These are phyloP conservation scores for Perkinsela sp. DNA, from an alignment of 208 protist genomes.

Conservation along the genomic window DNA sequence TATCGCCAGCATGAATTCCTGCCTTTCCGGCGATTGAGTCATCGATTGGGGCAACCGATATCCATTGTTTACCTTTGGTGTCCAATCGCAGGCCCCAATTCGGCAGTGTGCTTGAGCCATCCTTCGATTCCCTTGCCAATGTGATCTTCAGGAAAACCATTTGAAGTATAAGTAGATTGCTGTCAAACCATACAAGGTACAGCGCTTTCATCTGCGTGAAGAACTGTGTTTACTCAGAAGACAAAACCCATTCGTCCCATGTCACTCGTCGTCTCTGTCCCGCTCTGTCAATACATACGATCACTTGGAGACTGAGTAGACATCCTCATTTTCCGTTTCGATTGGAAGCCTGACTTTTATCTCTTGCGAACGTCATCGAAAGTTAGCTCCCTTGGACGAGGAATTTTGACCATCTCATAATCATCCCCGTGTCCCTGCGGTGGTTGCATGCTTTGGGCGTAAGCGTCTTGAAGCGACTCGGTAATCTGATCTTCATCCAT, in stretches of 20 bases:
- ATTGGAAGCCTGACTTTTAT: no score
- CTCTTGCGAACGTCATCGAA: background rate
- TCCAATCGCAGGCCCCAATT: background rate
- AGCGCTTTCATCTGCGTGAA: no score
- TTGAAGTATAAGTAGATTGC: no score
- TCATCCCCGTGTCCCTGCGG: background rate
- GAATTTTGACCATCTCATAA: background rate
- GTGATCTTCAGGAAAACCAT: background rate
- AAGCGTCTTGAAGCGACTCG: background rate
- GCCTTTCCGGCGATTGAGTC: background rate
- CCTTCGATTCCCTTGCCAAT: background rate
- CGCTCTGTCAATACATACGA: no score
- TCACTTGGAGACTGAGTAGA: no score
- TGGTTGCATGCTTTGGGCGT: background rate
- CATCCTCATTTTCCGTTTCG: no score
- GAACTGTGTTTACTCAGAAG: no score
- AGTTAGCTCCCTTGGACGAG: background rate
- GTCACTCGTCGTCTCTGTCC: no score
- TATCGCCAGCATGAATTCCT: background rate
- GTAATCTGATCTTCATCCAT: background rate
- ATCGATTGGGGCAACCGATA: background rate
- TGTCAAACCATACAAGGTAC: no score
- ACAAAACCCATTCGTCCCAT: no score
- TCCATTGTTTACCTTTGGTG: background rate
- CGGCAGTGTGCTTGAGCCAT: background rate